Evolutionary conservation across 768 basidiomycete genomes (phyloP), one percentile per base, ranked within the genome.

Genomic region (Auricularia cornea): DNA sequence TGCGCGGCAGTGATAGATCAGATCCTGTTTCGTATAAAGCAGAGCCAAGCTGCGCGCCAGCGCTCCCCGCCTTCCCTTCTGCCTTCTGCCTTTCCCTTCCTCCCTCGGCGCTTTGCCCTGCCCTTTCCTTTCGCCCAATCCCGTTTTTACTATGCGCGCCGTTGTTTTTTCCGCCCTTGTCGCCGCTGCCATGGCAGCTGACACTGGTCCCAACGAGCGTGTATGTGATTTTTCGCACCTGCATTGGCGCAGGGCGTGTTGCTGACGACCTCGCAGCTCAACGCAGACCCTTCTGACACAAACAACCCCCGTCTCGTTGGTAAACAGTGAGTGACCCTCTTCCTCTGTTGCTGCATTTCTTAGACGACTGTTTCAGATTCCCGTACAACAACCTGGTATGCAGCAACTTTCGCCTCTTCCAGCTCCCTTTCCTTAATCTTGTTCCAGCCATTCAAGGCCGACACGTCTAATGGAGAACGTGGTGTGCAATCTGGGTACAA

Each of bases 401-500:
- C 44, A 38, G 16, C 35, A 38, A 48, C 6, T 48, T 20, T 48
- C n/a, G n/a, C n/a, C n/a, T n/a, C n/a, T n/a, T n/a, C n/a, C 11
- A 23, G 2, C 16, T 20, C 20, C 5, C 12, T 48, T 23, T 18
- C 6, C 10, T 18, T 12, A 23, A 48, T 48, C 20, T 20, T 38
- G 8, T 38, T 48, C 1, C 20, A 48, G 44, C 44, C 44, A 5
- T 48, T 66, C 61, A 54, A 69, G 59, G 68, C 62, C 48, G 68
- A 69, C 56, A 64, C 62, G 2, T 29, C 31, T n/a, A 60, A 60
- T 38, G 66, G 66, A 44, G 62, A 59, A 28, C 65, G 68, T 16
- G 70, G 67, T 3, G 29, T 30, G 0, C 66, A 66, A 38, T 62
- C 56, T 59, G 65, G 64, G 14, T 28, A 64, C 60, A 33, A 23